Evolutionary conservation across 306 rosid species (phyloP).

Genomic region (Quercus rubra): DNA sequence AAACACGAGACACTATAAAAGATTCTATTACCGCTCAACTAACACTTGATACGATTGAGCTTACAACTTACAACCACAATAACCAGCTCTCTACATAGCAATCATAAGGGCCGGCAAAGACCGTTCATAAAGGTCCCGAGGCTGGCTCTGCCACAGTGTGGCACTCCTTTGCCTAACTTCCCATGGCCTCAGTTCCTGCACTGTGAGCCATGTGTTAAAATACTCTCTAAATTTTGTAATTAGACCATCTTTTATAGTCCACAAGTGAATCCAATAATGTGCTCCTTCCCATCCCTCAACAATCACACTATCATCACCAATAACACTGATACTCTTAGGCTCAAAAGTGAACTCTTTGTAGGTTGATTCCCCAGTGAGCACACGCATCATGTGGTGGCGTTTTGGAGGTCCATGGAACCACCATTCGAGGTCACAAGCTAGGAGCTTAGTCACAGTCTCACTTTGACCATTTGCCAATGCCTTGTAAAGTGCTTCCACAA

Average conservation of each 20-base stretch:
- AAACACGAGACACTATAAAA: too few relatives aligned
- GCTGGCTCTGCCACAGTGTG: constrained; percentile 86
- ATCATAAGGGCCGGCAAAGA: constrained; percentile 73
- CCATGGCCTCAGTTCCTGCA: constrained; percentile 68
- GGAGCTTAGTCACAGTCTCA: constrained; percentile 37
- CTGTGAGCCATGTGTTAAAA: constrained; percentile 91
- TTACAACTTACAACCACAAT: not conserved
- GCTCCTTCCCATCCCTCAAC: constrained; percentile 92
- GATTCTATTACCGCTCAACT: too few relatives aligned
- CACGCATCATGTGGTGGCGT: constrained; percentile 89
- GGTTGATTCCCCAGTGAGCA: constrained; percentile 65
- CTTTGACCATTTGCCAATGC: constrained; percentile 45
- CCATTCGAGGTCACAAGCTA: constrained; percentile 78
- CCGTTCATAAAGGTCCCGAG: constrained; percentile 62
- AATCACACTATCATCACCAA: constrained; percentile 51
- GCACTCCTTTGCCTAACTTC: constrained; percentile 28
- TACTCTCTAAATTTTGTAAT: constrained; percentile 80
- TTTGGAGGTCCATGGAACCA: constrained; percentile 98
- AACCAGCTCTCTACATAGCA: constrained; percentile 48
- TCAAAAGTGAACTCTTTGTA: constrained; percentile 59
- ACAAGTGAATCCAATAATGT: constrained; percentile 85
- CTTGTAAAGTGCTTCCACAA: constrained; percentile 57
- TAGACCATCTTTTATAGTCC: constrained; percentile 67
- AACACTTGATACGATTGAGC: not conserved
- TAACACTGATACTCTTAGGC: constrained; percentile 56